Percentiles rank a stretch among this genome's conserved stretches.
Evolutionary conservation across 2,329 filamentous ascomycete genomes (phyloP).

Genomic region (Neurospora sp.): DNA sequence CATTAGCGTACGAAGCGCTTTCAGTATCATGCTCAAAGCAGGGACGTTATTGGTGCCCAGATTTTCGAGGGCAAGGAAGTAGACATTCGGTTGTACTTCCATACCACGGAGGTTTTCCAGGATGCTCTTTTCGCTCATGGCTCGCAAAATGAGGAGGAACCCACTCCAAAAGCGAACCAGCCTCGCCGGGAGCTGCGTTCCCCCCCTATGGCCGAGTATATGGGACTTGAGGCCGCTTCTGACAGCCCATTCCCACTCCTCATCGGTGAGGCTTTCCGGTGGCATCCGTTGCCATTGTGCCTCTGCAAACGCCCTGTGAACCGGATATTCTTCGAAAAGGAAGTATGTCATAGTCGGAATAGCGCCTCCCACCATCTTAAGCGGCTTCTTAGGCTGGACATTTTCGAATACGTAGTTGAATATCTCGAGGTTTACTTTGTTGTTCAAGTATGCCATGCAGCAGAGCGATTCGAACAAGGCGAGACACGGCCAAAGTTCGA

Average conservation of each 20-base stretch:
- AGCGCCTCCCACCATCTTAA: constrained; percentile 62
- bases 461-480: constrained; percentile 84
- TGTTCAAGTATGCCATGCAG: constrained; percentile 62
- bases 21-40: constrained; percentile 59
- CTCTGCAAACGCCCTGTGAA: constrained; percentile 57
- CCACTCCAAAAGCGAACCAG: constrained; percentile 74
- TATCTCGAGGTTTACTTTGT: constrained; percentile 39
- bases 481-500: constrained; percentile 54
- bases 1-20: constrained; percentile 60
- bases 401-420: constrained; percentile 80
- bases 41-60: constrained; percentile 36
- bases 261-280: constrained; percentile 49
- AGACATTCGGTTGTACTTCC: constrained; percentile 68
- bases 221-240: constrained; percentile 60
- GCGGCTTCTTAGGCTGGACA: constrained; percentile 67
- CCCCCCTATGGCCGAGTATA: constrained; percentile 35
- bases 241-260: constrained; percentile 83
- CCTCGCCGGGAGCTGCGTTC: constrained; percentile 27
- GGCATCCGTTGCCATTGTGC: constrained; percentile 58
- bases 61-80: constrained; percentile 48
- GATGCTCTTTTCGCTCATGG: constrained; percentile 64
- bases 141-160: constrained; percentile 62
- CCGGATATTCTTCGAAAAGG: constrained; percentile 63
- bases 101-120: constrained; percentile 69
- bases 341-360: constrained; percentile 80